Conservation (phyloP, 768 basidiomycete species). For the Agaricus subrufescens region DNA sequence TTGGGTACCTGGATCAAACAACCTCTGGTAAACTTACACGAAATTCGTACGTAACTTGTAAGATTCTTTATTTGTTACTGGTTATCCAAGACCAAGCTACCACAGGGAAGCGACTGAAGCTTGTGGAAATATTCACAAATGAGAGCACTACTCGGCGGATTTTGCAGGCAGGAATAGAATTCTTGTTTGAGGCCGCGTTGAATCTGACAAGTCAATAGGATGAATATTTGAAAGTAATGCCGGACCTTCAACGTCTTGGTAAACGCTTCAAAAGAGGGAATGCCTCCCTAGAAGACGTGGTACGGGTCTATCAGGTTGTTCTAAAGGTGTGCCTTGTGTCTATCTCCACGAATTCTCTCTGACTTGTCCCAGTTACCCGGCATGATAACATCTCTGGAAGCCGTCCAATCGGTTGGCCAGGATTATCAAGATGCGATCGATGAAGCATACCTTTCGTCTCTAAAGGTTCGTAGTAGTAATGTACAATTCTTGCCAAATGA, state of each 20-base stretch:
- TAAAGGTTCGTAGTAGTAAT: constrained; percentile 42
- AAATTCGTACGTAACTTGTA: constrained; percentile 62
- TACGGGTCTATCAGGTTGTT: constrained; percentile 92
- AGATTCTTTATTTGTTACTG: not conserved
- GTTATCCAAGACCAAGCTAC: not conserved
- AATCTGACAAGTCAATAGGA: constrained; percentile 42
- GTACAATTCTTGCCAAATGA: not conserved
- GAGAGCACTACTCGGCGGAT: constrained; percentile 66
- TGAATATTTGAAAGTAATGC: constrained; percentile 85
- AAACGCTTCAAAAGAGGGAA: constrained; percentile 86
- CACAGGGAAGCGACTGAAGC: constrained; percentile 78
- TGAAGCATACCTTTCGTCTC: constrained; percentile 57
- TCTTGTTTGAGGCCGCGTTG: not conserved
- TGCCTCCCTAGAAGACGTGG: constrained; percentile 90
- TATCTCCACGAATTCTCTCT: not conserved
- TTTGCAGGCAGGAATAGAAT: constrained; percentile 53
- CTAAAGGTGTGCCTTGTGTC: constrained; percentile 50
- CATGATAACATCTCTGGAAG: constrained; percentile 61
- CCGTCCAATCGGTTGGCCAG: constrained; percentile 38
- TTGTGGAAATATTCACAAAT: constrained; percentile 85
- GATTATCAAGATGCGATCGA: constrained; percentile 50
- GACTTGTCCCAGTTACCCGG: constrained; percentile 56
- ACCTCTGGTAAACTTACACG: constrained; percentile 89
- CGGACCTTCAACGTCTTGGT: constrained; percentile 87
- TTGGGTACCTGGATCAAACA: constrained; percentile 94